These are phyloP conservation scores for Solanum arcanum DNA, from an alignment of 257 asterid species.

Conservation along the genomic window DNA sequence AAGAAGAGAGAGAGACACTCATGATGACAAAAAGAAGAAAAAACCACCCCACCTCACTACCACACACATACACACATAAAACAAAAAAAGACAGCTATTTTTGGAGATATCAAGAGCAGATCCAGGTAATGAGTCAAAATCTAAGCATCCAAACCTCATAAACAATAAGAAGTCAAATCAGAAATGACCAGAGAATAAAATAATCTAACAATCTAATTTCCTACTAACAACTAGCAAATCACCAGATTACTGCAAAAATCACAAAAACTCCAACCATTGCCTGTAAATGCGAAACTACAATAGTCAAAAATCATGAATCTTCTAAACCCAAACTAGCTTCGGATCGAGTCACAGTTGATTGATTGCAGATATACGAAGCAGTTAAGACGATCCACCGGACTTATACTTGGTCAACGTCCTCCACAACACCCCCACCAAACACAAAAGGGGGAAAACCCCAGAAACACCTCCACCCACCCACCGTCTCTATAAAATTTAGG, in stretches of 20 bases:
- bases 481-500: neutral
- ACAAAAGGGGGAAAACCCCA: neutral
- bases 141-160: neutral
- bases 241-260: neutral
- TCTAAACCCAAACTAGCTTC: neutral
- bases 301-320: neutral
- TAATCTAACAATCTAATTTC: neutral
- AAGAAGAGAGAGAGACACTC: neutral
- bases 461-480: neutral
- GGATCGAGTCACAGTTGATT: neutral
- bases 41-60: neutral
- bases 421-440: neutral
- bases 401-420: neutral
- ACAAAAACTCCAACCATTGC: neutral
- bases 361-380: neutral
- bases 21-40: neutral
- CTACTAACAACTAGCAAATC: neutral
- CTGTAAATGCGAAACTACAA: neutral
- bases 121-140: neutral
- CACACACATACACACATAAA: neutral
- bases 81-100: neutral
- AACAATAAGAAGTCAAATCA: neutral
- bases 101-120: neutral
- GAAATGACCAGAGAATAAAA: neutral
- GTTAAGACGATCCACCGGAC: neutral